Conservation (phyloP, 148 eudicot genomes). For the Dianthus caryophyllus region DNA sequence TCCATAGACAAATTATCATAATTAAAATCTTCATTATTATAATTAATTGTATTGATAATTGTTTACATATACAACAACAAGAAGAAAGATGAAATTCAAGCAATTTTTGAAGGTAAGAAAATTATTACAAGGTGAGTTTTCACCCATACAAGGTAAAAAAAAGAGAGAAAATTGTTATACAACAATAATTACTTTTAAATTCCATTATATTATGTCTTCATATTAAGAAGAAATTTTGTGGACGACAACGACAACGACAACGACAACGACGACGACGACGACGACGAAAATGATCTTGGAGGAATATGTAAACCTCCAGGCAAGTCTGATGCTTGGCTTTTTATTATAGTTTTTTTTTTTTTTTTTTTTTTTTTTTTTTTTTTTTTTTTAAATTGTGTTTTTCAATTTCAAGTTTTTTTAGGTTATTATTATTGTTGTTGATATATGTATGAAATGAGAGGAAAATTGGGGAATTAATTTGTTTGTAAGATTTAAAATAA, state of each 20-base stretch:
- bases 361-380: background rate
- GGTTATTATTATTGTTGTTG: too few species aligned
- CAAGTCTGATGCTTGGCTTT: slow-evolving; percentile 41
- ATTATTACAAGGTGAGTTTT: slow-evolving; percentile 8
- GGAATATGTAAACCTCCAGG: slow-evolving; percentile 36
- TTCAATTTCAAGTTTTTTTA: background rate
- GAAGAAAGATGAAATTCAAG: background rate
- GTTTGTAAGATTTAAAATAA: background rate
- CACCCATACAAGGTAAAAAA: background rate
- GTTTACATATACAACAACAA: background rate
- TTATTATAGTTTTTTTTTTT: slow-evolving; percentile 4
- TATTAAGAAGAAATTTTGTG: slow-evolving; percentile 11
- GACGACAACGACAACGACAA: background rate
- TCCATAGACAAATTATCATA: background rate
- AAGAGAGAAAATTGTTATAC: slow-evolving; percentile 13
- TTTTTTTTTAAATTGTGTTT: background rate
- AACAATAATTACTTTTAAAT: too few species aligned
- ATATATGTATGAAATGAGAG: slow-evolving; percentile 20
- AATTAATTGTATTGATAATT: background rate
- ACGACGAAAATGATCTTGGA: slow-evolving; percentile 21
- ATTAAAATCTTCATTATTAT: too few species aligned
- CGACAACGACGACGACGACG: background rate
- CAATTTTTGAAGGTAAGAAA: background rate
- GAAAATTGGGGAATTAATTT: slow-evolving; percentile 10
- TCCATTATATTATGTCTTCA: slow-evolving; percentile 3